Percentiles rank a stretch among this genome's conserved stretches.
These are phyloP conservation scores for Paratrimastix pyriformis DNA, from an alignment of 78 protist genomes.

Conservation along the genomic window DNA sequence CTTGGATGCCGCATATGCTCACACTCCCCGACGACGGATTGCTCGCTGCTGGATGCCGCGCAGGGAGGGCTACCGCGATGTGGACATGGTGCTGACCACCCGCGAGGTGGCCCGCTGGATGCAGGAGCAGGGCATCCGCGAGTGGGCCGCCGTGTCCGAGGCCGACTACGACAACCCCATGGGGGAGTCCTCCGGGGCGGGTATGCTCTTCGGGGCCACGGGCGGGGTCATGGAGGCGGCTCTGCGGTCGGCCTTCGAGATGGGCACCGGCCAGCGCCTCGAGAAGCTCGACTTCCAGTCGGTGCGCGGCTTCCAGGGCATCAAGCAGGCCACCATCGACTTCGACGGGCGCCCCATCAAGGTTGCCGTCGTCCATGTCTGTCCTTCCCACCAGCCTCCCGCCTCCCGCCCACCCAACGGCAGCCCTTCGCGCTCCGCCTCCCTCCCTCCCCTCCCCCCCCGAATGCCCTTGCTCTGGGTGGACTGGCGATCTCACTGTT, in stretches of 20 bases:
- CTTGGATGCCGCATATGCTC: no score
- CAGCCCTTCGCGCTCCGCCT: no score
- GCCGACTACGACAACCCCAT: conserved; percentile 7
- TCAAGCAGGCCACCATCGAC: conserved; percentile 29
- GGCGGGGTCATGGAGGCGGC: conserved; percentile 64
- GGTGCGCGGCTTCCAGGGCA: conserved; percentile 11
- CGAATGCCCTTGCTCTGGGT: no score
- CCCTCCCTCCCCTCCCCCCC: no score
- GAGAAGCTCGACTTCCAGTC: not conserved
- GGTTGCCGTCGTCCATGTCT: conserved; percentile 24
- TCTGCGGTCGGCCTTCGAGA: conserved; percentile 11
- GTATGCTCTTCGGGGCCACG: conserved; percentile 27
- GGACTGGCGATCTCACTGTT: no score
- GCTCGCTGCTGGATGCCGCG: no score
- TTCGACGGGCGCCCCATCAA: not conserved
- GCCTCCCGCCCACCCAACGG: no score
- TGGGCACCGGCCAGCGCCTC: not conserved
- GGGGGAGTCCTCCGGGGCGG: conserved; percentile 33
- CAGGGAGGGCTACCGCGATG: not conserved
- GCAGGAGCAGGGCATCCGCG: no score
- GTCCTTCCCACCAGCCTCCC: no score
- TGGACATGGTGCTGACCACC: conserved; percentile 34
- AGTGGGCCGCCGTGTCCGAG: not conserved
- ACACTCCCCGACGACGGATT: no score
- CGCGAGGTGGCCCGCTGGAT: conserved; percentile 34